phyloP scores from a whole-genome alignment of 176 grass and related monocot genomes.

The Chrysopogon serrulatus region DNA sequence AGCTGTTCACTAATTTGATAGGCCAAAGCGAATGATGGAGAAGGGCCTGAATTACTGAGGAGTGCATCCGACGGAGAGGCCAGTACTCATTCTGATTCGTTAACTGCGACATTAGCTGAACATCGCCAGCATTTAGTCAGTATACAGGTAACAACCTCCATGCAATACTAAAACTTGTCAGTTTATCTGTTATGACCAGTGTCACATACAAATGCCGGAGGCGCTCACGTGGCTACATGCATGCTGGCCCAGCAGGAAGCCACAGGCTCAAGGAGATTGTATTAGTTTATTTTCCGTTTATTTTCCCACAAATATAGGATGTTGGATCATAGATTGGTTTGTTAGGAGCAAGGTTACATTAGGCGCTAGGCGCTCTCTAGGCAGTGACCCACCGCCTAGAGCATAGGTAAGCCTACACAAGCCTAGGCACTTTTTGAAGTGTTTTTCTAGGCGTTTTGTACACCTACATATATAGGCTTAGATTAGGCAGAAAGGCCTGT shows the following conservation, averaged over 20 bases:
- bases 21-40: constrained; percentile 95
- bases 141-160: constrained; percentile 77
- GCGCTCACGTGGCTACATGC: neutral
- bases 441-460: too few species aligned
- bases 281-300: neutral
- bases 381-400: neutral
- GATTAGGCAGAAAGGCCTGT: neutral
- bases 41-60: constrained; percentile 92
- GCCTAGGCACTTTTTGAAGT: too few species aligned
- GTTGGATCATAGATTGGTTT: neutral
- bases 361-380: neutral
- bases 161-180: neutral
- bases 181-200: neutral
- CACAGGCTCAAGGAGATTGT: neutral
- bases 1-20: constrained; percentile 36
- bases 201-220: neutral
- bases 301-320: neutral
- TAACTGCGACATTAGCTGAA: constrained; percentile 84
- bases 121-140: constrained; percentile 97
- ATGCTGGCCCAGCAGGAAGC: neutral
- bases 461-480: too few species aligned
- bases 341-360: neutral
- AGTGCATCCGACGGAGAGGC: constrained; percentile 61
- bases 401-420: neutral
- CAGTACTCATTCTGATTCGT: constrained; percentile 85